These are phyloP conservation scores for Microascus cirrosus DNA, from an alignment of 2,329 filamentous ascomycete species.

Conservation along the genomic window DNA sequence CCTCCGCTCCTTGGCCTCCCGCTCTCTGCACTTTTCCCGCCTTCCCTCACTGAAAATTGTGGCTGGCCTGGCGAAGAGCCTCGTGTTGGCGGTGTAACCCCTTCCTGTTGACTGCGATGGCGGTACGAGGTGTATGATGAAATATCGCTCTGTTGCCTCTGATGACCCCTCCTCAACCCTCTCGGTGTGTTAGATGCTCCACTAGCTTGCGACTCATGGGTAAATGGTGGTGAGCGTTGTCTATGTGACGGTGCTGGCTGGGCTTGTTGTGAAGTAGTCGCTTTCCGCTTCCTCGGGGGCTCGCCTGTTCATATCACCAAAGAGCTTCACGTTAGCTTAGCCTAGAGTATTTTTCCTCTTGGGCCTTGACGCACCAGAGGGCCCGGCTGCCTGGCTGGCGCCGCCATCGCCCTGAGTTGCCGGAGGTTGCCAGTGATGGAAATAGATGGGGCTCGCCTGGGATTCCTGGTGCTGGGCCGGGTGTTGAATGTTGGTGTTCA, in stretches of 20 bases:
- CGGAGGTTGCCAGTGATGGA: conserved; percentile 88
- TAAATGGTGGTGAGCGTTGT: conserved; percentile 3
- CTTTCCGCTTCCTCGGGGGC: conserved; percentile 80
- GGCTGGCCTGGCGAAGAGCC: not conserved
- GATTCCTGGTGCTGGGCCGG: conserved; percentile 30
- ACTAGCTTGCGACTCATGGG: not conserved
- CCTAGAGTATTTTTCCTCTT: conserved; percentile 25
- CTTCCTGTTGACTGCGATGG: conserved; percentile 21
- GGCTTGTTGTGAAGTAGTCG: conserved; percentile 34
- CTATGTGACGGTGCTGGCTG: conserved; percentile 24
- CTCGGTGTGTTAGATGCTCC: conserved; percentile 30
- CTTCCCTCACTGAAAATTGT: not conserved
- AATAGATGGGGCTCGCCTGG: conserved; percentile 57
- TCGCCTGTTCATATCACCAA: conserved; percentile 42
- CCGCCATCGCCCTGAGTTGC: conserved; percentile 47
- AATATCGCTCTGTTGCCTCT: conserved; percentile 53
- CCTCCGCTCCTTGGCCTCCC: conserved; percentile 9
- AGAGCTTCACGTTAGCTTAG: conserved; percentile 3
- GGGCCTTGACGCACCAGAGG: conserved; percentile 59
- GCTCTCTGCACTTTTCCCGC: not conserved
- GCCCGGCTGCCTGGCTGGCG: conserved; percentile 58
- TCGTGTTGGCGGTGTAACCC: conserved; percentile 16
- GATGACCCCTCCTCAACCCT: conserved; percentile 46
- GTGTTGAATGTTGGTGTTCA: conserved; percentile 33
- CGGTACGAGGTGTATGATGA: conserved; percentile 34